Base-by-base conservation (phyloP, 2,329 filamentous ascomycete genomes). In the Ustilaginoidea virens region DNA sequence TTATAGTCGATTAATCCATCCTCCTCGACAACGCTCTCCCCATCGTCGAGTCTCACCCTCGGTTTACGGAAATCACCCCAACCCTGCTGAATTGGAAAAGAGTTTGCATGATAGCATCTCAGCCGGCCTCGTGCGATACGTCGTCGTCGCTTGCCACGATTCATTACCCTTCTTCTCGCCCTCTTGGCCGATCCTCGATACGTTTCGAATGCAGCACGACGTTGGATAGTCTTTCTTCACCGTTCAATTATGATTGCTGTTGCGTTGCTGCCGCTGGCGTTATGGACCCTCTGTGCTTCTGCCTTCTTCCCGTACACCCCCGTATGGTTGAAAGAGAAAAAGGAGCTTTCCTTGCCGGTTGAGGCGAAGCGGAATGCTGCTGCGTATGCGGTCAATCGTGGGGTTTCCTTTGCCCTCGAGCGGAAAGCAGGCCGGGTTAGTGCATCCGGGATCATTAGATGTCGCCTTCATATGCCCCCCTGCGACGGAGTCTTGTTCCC, bases 241-340 rank as follows among this genome's bases (percentile, higher is more conserved):
- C 22, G 10, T 30, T 25, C 28, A 48, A 51, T 38, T 35, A 67
- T 67, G 63, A 53, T 52, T 37, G 42, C 52, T 28, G 38, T 43
- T 30, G 36, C 46, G 24, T 29, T 56, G 34, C 41, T 61, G 34
- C 59, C 60, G 42, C 44, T 70, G 43, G 55, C 60, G 39, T 43
- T 69, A 43, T 66, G 58, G 51, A 50, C 55, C 31, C 49, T 57
- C 22, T 46, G 53, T 28, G 52, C 53, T 31, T 46, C 56, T 29
- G 66, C 66, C 29, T 65, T 70, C 43, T 62, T 49, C 27, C 59
- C 59, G 4, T 66, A 55, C 42, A 45, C 42, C 14, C 60, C 61
- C 7, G 32, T 33, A 31, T 56, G 53, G 53, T 37, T 44, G 26
- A 31, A 43, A 26, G 44, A 51, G 28, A 30, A 47, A 28, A 44